Evolutionary conservation across 768 basidiomycete genomes (phyloP), one percentile per base, ranked within the genome.

Genomic region (Rhizopogon salebrosus): DNA sequence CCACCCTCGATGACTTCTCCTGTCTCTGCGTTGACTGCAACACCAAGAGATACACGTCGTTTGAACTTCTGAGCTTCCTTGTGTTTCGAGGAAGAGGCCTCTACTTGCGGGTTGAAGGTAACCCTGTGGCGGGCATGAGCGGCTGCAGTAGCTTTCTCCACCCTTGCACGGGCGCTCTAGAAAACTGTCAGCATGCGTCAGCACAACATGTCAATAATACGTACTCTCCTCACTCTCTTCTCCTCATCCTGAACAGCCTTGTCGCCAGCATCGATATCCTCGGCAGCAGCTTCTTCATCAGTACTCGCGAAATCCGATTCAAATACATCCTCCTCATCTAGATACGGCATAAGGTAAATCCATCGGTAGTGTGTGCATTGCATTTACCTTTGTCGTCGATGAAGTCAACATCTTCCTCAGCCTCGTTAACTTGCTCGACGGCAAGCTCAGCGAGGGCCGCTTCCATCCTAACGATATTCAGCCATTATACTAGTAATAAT

Each of bases 231-330:
- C n/a, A 62, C 68, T 40, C 71, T 72, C 53, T 70, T 77, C 50
- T 89, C 86, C 58, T 89, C 87, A 9, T 85, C 83, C 31, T 71
- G 66, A 4, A 78, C 72, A n/a, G 69, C 71, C 38, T 69, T 75
- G 60, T 92, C 89, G 0, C 73, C 84, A 4, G 70, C 75, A 5
- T 80, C 80, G 16, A 73, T 70, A 10, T 77, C 79, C 23, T 78
- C 77, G n/a, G 78, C 76, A 1, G 68, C 75, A 35, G 65, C 72
- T 52, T 78, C 80, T 40, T 89, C 89, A 53, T 92, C 91, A 0
- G 91, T 92, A 57, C 86, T 89, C 56, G 83, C 87, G 61, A 94
- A 93, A 65, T 93, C 91, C 9, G 87, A 89, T 57, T 79, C 89
- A 54, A 91, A 89, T 7, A 85, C 64, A 61, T 92, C 90, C 58